Conservation (phyloP, 192 early-diverging fungal species). For the Rhizoclosmatium globosum region DNA sequence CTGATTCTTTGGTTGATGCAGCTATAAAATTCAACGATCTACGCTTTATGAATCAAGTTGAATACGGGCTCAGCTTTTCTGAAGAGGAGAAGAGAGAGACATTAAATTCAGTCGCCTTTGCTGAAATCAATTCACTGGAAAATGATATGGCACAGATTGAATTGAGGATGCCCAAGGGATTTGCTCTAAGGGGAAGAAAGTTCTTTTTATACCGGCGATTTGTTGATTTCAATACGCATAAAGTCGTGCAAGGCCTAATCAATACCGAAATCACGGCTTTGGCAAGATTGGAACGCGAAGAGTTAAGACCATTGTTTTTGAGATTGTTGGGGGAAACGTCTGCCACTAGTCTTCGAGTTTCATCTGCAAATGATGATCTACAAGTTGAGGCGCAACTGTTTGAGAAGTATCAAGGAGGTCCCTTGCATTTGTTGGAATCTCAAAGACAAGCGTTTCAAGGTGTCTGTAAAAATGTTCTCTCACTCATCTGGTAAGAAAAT, state of each 20-base stretch:
- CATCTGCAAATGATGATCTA: too few relatives aligned
- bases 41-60: background rate
- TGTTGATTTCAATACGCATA: conserved; percentile 48
- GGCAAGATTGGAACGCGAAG: background rate
- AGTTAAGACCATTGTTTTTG: conserved; percentile 33
- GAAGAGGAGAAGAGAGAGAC: conserved; percentile 24
- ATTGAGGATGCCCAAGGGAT: background rate
- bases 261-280: conserved; percentile 28
- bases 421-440: conserved; percentile 32
- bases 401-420: conserved; percentile 8
- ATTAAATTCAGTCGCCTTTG: conserved; percentile 32
- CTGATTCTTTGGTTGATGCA: conserved; percentile 1
- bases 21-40: conserved; percentile 45
- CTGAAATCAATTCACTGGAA: conserved; percentile 11
- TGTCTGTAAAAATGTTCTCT: conserved; percentile 24
- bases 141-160: conserved; percentile 4
- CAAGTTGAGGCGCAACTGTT: conserved; percentile 21
- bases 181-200: conserved; percentile 25
- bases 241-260: conserved; percentile 40
- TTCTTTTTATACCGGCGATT: conserved; percentile 37
- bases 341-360: background rate
- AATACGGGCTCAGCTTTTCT: background rate
- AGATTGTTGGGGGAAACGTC: conserved; percentile 25
- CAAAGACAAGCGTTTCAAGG: conserved; percentile 43
- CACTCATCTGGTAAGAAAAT: conserved; percentile 28